Evolutionary conservation across 768 basidiomycete species (phyloP), one percentile per base, ranked within the genome.

Genomic region (Serendipita sp.): DNA sequence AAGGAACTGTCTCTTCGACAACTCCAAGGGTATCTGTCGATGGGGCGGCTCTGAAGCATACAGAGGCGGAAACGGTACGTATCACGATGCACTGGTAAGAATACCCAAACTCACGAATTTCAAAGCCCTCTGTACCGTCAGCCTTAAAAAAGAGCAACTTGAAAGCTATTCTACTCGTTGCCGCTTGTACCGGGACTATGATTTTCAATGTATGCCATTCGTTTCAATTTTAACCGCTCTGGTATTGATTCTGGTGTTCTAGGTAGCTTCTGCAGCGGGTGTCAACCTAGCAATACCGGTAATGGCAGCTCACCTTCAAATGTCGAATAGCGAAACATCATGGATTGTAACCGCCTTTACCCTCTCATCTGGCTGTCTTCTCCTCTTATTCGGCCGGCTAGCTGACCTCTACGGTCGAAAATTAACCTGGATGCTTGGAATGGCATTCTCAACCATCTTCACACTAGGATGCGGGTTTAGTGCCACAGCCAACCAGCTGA

Each of bases 401-500:
- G 88, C 89, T 1, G 90, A 92, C 70, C 72, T 88, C 2, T 83
- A 85, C 65, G 90, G 90, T 1, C 78, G 88, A 42, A 89, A 86
- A 67, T 77, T 75, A 31, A 76, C 76, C 0, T 94, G 90, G 70
- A 62, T 86, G 3, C 11, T 75, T 3, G 91, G 91, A 1, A 80
- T 81, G 31, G 7, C 73, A 2, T 73, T 78, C 62, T 77, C 84
- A 41, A 70, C 76, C 7, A 74, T 76, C 0, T 85, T 86, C 64
- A 79, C 83, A 0, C 68, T 94, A 0, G 84, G 75, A 2, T 81
- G 83, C 67, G 84, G 80, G 0, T 86, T 92, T 64, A 73, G 82
- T 0, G 73, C 77, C n/a, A 75, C 82, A 80, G 67, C 68, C 5
- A 71, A 84, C 5, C 78, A 80, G 0, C 73, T 96, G 38, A 80